phyloP scores from a whole-genome alignment of 108 stramenopile genomes.

The Cyclotella atomus region DNA sequence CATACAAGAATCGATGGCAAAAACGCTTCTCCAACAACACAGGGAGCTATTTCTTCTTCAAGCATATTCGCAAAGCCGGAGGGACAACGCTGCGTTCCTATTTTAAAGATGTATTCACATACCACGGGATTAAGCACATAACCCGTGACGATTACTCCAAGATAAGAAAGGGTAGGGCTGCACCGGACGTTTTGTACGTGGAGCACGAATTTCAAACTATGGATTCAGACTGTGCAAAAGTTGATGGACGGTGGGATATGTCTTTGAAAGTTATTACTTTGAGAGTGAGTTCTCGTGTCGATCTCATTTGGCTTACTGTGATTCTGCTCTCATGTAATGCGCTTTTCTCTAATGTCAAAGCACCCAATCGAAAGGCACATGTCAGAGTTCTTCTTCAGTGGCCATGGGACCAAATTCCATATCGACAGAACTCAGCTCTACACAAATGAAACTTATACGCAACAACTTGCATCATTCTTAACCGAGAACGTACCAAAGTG shows the following conservation, averaged over 20 bases:
- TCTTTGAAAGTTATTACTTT: slow-evolving; percentile 27
- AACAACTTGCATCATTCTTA: slow-evolving; percentile 11
- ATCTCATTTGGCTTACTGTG: too few relatives aligned
- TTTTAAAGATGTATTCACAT: slow-evolving; percentile 21
- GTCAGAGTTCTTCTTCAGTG: slow-evolving; percentile 35
- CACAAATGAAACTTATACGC: slow-evolving; percentile 31
- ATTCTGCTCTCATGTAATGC: too few relatives aligned
- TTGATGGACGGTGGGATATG: slow-evolving; percentile 27
- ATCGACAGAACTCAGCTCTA: slow-evolving; percentile 24
- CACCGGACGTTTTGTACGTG: slow-evolving; percentile 18
- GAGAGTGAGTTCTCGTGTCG: slow-evolving; percentile 7
- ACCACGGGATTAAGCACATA: slow-evolving; percentile 11
- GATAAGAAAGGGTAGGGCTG: neutral
- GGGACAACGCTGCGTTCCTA: slow-evolving; percentile 31
- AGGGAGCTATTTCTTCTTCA: slow-evolving; percentile 31
- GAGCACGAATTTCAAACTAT: slow-evolving; percentile 39
- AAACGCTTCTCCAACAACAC: neutral
- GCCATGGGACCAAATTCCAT: neutral
- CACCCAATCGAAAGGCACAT: slow-evolving; percentile 43
- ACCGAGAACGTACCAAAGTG: slow-evolving; percentile 14
- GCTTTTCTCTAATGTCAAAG: neutral
- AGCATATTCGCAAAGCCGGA: slow-evolving; percentile 40
- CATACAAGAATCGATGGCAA: slow-evolving; percentile 16
- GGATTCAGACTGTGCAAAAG: slow-evolving; percentile 24
- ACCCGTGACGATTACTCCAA: neutral